These are phyloP conservation scores for Geotrichum aggregatum DNA, from an alignment of 1,139 yeast genomes.

Conservation along the genomic window DNA sequence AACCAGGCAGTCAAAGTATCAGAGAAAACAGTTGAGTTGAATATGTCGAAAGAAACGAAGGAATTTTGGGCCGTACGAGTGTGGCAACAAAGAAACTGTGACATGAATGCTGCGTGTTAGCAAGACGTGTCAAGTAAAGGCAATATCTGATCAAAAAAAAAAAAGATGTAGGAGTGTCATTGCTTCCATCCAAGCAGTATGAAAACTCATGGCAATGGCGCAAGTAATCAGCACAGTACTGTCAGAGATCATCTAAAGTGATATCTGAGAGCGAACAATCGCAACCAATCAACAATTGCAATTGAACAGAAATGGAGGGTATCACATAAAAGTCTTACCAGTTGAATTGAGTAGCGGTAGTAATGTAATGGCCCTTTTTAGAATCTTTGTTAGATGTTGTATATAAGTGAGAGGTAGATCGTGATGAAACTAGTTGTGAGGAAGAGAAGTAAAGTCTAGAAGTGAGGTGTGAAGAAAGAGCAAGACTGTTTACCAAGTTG, in stretches of 20 bases:
- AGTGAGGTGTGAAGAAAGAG: background rate
- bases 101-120: background rate
- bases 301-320: background rate
- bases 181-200: background rate
- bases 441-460: background rate
- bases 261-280: background rate
- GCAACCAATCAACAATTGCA: background rate
- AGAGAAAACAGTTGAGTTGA: background rate
- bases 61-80: background rate
- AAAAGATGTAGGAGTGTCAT: background rate
- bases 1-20: background rate
- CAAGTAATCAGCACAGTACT: background rate
- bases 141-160: background rate
- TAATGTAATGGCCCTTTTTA: background rate
- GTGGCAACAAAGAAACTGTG: conserved; percentile 1
- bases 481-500: background rate
- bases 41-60: background rate
- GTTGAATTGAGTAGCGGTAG: background rate
- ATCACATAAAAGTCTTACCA: background rate
- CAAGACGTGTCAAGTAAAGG: background rate
- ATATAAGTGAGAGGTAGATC: background rate
- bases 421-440: background rate
- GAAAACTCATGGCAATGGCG: background rate
- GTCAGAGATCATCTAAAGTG: background rate
- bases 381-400: no score